A percentile compares a stretch with the other conserved stretches of the same genome.
These are phyloP conservation scores for Nepenthes mirabilis DNA, from an alignment of 148 eudicot genomes.

Conservation along the genomic window DNA sequence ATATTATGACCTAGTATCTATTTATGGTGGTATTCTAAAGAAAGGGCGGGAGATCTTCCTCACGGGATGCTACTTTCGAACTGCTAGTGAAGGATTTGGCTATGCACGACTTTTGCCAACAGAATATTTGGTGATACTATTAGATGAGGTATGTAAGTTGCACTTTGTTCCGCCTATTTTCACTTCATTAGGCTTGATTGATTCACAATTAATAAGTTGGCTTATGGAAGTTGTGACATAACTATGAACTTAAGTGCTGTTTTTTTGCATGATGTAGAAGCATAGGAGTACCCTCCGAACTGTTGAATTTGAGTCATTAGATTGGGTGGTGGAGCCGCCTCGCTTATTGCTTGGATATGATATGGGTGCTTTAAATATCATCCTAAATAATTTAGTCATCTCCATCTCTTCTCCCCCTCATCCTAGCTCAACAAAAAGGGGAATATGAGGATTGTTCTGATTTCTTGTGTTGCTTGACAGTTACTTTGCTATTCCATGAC, in stretches of 20 bases:
- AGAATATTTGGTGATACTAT: conserved; percentile 70
- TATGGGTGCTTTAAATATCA: too few relatives aligned
- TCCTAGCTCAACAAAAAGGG: too few relatives aligned
- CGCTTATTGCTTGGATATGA: too few relatives aligned
- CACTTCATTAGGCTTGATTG: not conserved
- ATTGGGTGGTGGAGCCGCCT: too few relatives aligned
- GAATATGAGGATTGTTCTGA: too few relatives aligned
- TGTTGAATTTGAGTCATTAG: too few relatives aligned
- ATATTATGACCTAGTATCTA: conserved; percentile 69
- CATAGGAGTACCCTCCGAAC: too few relatives aligned
- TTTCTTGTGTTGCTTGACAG: too few relatives aligned
- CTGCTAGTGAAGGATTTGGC: conserved; percentile 48
- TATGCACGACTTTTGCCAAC: conserved; percentile 73
- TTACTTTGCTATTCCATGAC: not conserved
- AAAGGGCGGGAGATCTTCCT: conserved; percentile 79
- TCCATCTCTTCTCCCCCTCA: too few relatives aligned
- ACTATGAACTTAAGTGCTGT: too few relatives aligned
- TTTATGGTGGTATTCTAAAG: conserved; percentile 65
- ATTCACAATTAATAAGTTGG: not conserved
- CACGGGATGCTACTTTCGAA: conserved; percentile 93
- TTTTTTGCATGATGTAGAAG: too few relatives aligned
- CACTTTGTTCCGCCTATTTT: not conserved
- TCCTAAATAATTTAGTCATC: too few relatives aligned
- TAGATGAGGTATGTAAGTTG: conserved; percentile 64
- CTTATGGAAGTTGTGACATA: not conserved